Base-by-base conservation (phyloP, 371 early-diverging fungal genomes). In the Dichotomocladium elegans region DNA sequence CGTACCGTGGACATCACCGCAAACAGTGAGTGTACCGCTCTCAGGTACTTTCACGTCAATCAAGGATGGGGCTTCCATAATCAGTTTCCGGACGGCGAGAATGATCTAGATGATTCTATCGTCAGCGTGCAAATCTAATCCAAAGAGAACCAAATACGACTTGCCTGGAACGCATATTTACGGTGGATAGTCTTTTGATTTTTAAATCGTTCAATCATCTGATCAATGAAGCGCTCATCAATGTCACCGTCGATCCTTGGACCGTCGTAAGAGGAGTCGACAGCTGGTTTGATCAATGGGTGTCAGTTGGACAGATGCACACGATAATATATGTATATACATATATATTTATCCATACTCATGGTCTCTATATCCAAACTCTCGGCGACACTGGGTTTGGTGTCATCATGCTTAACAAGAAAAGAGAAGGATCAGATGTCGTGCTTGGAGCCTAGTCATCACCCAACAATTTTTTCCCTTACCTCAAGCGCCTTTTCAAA, bases 1-100 rank as follows among this genome's bases (percentile, higher is more conserved):
- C 29, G 3, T 68, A 65, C 85, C 99, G 64, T 99, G 99, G 21
- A 96, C 95, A 68, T 99, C 99, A 47, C 99, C 99, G 72, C 99
- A 98, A 6, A 99, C 91, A 2, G 94, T 96, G 28, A 97, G 41
- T 51, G 78, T 84, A 45, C 79, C 73, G 55, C 81, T 86, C 11
- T 69, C 68, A 11, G 95, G 93, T 7, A 97, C 84, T 1, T 65
- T 58, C 25, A 96, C 80, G 58, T 96, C 94, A 22, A 95, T 88
- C 49, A 98, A 74, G 17, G 93, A 83, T 4, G 91, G 85, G 25
- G 81, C 70, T 43, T 81, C 70, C 51, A 83, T 68, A 68, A 97
- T 86, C 47, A 86, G 71, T 52, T 82, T 68, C 51, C 87, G 85
- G 19, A 78, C 80, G 30, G 84, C 85, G 45, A 93, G 53, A 46